Conservation (phyloP, 306 rosid species). For the Trichosanthes cucumerina region DNA sequence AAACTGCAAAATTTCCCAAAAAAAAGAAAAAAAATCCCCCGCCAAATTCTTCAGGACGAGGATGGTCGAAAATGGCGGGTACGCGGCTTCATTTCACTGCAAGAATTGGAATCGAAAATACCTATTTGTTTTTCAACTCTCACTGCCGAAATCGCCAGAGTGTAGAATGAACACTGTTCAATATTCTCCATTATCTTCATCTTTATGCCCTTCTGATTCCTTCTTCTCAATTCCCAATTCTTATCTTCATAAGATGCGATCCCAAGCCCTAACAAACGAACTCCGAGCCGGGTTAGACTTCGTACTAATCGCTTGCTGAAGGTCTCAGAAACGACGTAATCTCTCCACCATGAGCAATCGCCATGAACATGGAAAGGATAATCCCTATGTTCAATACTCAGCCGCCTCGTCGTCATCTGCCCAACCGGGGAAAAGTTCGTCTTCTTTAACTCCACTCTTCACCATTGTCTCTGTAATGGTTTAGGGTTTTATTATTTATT, state of each 20-base stretch:
- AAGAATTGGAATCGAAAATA: background rate
- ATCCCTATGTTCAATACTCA: background rate
- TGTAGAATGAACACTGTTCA: background rate
- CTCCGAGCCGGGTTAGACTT: background rate
- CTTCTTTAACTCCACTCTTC: background rate
- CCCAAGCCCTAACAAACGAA: background rate
- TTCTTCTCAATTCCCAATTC: background rate
- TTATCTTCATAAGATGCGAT: background rate
- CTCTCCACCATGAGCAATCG: background rate
- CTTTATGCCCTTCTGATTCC: background rate
- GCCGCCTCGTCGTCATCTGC: background rate
- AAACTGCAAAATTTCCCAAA: background rate
- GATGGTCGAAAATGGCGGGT: background rate
- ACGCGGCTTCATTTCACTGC: background rate
- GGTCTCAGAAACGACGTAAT: background rate
- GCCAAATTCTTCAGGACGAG: background rate
- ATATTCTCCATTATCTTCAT: slow-evolving; percentile 10
- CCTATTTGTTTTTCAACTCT: background rate
- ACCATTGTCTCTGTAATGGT: background rate
- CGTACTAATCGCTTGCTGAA: background rate
- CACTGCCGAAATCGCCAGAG: background rate
- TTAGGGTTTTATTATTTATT: background rate
- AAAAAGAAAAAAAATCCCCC: background rate
- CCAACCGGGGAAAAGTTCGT: background rate
- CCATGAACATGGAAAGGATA: background rate